Conservation (phyloP, 208 protist genomes). For the Strigomonas culicis region DNA sequence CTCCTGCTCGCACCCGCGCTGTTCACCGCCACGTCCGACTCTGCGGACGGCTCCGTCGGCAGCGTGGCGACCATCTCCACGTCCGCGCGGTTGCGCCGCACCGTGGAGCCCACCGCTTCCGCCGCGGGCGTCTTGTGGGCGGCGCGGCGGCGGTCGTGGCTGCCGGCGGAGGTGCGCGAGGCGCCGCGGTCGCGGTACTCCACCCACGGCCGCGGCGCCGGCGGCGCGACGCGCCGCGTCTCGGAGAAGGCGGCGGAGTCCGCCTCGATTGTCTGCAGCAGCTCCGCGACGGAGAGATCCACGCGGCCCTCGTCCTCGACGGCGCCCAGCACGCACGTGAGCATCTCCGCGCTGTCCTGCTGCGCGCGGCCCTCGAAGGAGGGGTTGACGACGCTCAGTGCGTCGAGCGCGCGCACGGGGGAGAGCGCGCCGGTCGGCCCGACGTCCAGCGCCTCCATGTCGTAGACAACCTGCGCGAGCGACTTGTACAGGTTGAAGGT, state of each 20-base stretch:
- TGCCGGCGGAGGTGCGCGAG: not conserved
- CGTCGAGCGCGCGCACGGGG: conserved; percentile 44
- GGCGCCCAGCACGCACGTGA: conserved; percentile 54
- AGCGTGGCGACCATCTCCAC: not conserved
- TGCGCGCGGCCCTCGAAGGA: conserved; percentile 80
- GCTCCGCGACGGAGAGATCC: conserved; percentile 37
- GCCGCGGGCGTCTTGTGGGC: not conserved
- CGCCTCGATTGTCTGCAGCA: conserved; percentile 45
- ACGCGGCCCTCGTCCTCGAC: conserved; percentile 72
- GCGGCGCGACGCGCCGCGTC: too few species aligned
- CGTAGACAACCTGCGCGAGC: conserved; percentile 23
- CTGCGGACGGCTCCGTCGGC: not conserved
- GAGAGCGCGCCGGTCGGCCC: conserved; percentile 26
- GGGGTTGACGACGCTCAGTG: conserved; percentile 50
- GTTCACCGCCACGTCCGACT: too few species aligned
- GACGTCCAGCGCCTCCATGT: conserved; percentile 53
- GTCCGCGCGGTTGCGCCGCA: not conserved
- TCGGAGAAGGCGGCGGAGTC: conserved; percentile 8
- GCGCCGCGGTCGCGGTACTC: not conserved
- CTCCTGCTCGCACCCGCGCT: too few species aligned
- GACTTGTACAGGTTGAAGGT: conserved; percentile 44
- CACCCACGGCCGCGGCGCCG: too few species aligned
- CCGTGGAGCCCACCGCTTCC: not conserved
- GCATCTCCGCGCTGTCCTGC: conserved; percentile 89
- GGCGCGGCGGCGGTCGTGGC: not conserved